Base-by-base conservation (phyloP, 129 eudicot genomes). In the Helianthus tuberosus region DNA sequence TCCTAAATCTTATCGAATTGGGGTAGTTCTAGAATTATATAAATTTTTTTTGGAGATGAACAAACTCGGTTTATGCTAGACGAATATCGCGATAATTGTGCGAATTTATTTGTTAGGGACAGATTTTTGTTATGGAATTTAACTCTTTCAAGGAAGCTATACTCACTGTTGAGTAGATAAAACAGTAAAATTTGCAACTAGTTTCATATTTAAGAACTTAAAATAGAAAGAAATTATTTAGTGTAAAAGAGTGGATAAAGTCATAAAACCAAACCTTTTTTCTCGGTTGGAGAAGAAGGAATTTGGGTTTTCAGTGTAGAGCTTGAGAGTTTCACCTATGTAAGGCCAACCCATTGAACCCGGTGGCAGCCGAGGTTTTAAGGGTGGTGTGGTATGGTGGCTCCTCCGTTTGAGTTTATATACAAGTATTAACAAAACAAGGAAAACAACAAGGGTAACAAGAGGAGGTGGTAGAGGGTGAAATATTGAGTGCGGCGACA, bases 271-370 rank as follows among this genome's bases (percentile, higher is more conserved):
- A 52, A 69, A 91, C 97, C 93, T 84, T 80, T 82, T 85, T 64
- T 81, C 88, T 67, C 93, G 72, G 77, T 48, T 77, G 81, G 87
- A 81, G 75, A 93, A 93, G 92, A 93, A 93, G 76, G 89, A 80
- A 69, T 90, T 93, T n/a, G 98, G 98, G 78, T 90, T 82, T 79
- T 93, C 84, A 41, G 98, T 76, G 80, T 82, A 93, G 85, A 89
- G 98, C 85, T 86, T 85, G 80, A 93, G 91, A 36, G 98, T 89
- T 80, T 93, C 98, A 38, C 98, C 98, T 6, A 93, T 76, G 41
- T 93, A 89, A 81, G 98, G 98, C 98, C 92, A 93, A 20, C 98
- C 98, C 92, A 93, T 74, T 36, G 98, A 89, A 53, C 98, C 98
- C 17, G 96, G 98, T 0, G 98, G 98, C 0, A 93, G 86, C 43